phyloP scores from a whole-genome alignment of 2,329 filamentous ascomycete genomes.

The Fusarium sp. region DNA sequence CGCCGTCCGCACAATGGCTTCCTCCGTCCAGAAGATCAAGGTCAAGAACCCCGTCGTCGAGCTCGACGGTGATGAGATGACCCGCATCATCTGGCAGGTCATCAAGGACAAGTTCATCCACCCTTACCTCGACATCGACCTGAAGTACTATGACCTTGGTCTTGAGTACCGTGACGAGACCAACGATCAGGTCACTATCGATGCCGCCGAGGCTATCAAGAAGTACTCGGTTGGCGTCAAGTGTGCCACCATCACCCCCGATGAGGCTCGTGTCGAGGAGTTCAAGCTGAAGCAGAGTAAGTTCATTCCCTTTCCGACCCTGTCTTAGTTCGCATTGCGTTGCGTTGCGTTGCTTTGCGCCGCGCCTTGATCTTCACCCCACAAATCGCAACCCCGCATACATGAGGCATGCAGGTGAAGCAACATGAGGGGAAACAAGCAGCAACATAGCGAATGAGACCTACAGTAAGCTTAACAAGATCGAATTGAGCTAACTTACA shows the following conservation, averaged over 20 bases:
- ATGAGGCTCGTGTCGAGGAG: conserved; percentile 95
- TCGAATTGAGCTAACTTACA: conserved; percentile 35
- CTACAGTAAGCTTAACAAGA: conserved; percentile 8
- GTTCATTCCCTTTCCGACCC: conserved; percentile 47
- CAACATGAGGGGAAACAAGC: conserved; percentile 15
- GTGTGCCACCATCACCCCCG: conserved; percentile 98
- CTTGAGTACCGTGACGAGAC: conserved; percentile 96
- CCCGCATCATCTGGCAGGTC: conserved; percentile 97
- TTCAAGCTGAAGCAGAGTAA: conserved; percentile 98
- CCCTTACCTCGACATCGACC: conserved; percentile 95
- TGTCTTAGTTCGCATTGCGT: conserved; percentile 16
- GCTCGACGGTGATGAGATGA: conserved; percentile 96
- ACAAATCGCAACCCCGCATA: conserved; percentile 41
- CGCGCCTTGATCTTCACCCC: conserved; percentile 30
- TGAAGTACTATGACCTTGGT: conserved; percentile 98
- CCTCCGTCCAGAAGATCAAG: conserved; percentile 84
- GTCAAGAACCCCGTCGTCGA: conserved; percentile 99
- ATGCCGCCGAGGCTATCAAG: conserved; percentile 97
- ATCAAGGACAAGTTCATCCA: conserved; percentile 99
- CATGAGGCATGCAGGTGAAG: conserved; percentile 31
- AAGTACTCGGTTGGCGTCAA: conserved; percentile 99
- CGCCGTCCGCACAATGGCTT: conserved; percentile 72
- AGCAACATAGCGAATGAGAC: conserved; percentile 26
- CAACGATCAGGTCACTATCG: conserved; percentile 93
- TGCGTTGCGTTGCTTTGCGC: not conserved